Conservation (phyloP, 2,329 filamentous ascomycete species). For the Aspergillus sp. region DNA sequence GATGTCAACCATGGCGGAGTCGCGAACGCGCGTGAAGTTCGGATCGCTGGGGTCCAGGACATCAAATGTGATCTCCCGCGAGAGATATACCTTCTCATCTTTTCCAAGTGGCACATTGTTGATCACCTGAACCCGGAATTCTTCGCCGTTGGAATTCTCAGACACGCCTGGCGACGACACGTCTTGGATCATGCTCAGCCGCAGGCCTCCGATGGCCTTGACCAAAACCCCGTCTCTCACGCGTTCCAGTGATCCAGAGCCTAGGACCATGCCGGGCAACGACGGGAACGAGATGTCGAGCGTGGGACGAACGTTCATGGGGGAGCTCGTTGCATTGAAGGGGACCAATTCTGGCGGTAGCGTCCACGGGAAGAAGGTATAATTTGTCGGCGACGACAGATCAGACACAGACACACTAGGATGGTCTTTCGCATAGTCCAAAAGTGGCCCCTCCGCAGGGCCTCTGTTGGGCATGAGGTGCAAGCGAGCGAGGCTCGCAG, state of each 20-base stretch:
- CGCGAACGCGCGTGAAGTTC: slow-evolving; percentile 75
- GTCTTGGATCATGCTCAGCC: slow-evolving; percentile 51
- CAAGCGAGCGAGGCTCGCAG: slow-evolving; percentile 77
- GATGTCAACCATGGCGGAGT: slow-evolving; percentile 70
- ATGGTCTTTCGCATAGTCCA: slow-evolving; percentile 53
- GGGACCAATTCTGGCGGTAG: slow-evolving; percentile 74
- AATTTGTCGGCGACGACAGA: slow-evolving; percentile 64
- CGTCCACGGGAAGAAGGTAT: slow-evolving; percentile 92
- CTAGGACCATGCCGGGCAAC: slow-evolving; percentile 48
- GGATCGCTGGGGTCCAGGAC: slow-evolving; percentile 66
- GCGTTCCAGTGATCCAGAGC: slow-evolving; percentile 53
- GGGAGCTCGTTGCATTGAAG: slow-evolving; percentile 70
- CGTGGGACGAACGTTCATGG: slow-evolving; percentile 67
- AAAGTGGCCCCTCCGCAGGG: slow-evolving; percentile 57
- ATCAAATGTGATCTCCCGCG: slow-evolving; percentile 71
- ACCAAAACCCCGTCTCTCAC: slow-evolving; percentile 59
- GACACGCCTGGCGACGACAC: slow-evolving; percentile 26
- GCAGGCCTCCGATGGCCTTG: slow-evolving; percentile 59
- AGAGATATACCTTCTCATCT: slow-evolving; percentile 82
- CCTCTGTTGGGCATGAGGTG: slow-evolving; percentile 65
- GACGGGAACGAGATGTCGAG: slow-evolving; percentile 67
- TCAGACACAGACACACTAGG: slow-evolving; percentile 56
- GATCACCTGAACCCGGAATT: slow-evolving; percentile 67
- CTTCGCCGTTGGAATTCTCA: slow-evolving; percentile 25
- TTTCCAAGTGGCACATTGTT: slow-evolving; percentile 78